Evolutionary conservation across 257 asterid genomes (phyloP).

Genomic region (Solanum virginianum): DNA sequence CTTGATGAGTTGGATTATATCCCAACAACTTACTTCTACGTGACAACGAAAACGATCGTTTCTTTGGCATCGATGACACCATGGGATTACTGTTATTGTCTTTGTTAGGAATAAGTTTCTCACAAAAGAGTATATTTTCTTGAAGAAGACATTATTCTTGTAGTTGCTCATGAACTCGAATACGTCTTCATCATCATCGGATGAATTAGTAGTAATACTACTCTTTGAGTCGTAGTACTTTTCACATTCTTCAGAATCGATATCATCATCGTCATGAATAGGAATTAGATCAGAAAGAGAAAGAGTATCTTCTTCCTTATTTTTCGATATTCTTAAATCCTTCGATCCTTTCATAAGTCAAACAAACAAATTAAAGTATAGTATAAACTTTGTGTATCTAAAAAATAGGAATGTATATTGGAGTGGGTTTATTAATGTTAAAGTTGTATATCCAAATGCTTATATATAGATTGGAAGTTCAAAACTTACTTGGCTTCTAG

Average conservation of each 20-base stretch:
- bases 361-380: background rate
- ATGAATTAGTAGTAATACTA: background rate
- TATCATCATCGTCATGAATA: background rate
- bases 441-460: background rate
- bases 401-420: background rate
- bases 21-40: conserved; percentile 21
- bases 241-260: background rate
- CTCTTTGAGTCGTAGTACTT: background rate
- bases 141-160: background rate
- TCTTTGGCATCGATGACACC: background rate
- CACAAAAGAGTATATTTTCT: conserved; percentile 52
- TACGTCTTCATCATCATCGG: background rate
- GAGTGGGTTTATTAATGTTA: background rate
- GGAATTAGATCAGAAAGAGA: background rate
- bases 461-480: background rate
- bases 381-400: background rate
- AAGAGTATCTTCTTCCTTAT: background rate
- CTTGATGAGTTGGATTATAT: conserved; percentile 9
- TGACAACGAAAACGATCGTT: background rate
- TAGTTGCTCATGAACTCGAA: conserved; percentile 12
- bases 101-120: conserved; percentile 35
- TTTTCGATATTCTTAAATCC: background rate
- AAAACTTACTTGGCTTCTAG: background rate
- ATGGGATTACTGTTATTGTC: background rate
- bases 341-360: background rate